Evolutionary conservation across 192 early-diverging fungal species (phyloP).

Genomic region (Rhizoclosmatium globosum): DNA sequence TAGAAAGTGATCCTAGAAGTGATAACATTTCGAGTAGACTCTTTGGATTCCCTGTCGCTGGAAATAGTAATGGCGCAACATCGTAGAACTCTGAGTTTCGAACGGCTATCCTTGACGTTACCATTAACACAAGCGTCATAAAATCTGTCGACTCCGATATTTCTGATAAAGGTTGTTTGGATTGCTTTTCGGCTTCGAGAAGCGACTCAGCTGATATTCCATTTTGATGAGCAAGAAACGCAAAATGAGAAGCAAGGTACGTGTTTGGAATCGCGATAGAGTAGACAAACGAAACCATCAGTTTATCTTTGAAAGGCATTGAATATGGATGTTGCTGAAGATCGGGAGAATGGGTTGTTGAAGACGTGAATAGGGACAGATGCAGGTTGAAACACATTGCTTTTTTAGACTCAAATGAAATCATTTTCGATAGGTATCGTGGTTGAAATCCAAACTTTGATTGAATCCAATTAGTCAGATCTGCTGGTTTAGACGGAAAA

Average conservation of each 20-base stretch:
- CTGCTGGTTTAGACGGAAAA: too few species aligned
- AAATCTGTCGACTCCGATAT: not conserved
- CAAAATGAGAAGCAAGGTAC: not conserved
- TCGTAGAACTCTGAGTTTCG: not conserved
- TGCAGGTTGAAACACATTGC: not conserved
- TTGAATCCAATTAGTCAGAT: not conserved
- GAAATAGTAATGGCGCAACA: not conserved
- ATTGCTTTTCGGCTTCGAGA: not conserved
- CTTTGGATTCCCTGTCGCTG: not conserved
- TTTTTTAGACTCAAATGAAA: not conserved
- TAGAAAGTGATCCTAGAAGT: not conserved
- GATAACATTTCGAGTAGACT: not conserved
- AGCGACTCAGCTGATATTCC: not conserved
- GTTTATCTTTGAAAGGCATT: not conserved
- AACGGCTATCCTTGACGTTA: not conserved
- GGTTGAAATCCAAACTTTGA: not conserved
- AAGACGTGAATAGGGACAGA: not conserved
- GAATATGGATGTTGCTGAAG: not conserved
- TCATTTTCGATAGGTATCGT: not conserved
- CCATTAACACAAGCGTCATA: not conserved
- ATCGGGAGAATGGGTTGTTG: not conserved
- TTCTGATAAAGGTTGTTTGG: not conserved
- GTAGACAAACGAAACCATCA: not conserved
- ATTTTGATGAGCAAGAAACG: not conserved
- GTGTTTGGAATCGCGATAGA: not conserved